Evolutionary conservation across 1,284 basidiomycete genomes (phyloP).

Genomic region (Tilletiopsis washingtonensis): DNA sequence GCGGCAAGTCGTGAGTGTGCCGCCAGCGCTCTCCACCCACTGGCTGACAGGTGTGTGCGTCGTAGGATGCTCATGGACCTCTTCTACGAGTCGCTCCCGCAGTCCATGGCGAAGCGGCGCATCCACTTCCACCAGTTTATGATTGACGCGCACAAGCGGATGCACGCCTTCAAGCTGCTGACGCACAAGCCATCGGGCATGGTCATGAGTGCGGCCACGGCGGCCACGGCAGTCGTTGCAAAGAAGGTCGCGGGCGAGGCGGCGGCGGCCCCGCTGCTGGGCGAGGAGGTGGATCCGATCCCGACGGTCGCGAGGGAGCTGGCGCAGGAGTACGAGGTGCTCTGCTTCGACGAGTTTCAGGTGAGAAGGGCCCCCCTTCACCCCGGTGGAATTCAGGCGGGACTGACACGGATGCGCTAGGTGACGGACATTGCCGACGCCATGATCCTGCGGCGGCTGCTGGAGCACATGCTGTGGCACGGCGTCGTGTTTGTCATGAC

Average conservation of each 20-base stretch:
- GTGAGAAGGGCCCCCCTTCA: background rate
- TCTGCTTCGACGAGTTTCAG: conserved; percentile 99
- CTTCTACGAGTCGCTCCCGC: conserved; percentile 79
- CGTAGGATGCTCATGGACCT: conserved; percentile 97
- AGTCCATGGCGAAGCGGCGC: conserved; percentile 66
- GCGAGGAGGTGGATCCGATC: conserved; percentile 65
- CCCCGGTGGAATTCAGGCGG: too few species aligned
- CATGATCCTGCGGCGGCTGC: conserved; percentile 85
- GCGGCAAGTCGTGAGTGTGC: conserved; percentile 55
- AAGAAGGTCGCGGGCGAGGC: background rate
- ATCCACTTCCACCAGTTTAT: conserved; percentile 89
- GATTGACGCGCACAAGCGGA: conserved; percentile 92
- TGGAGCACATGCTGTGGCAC: conserved; percentile 74
- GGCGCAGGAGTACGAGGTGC: conserved; percentile 59
- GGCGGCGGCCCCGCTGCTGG: conserved; percentile 8
- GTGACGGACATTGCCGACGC: conserved; percentile 98
- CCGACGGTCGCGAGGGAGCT: conserved; percentile 80
- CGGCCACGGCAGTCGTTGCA: conserved; percentile 1
- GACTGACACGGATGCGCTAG: conserved; percentile 48
- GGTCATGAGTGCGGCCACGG: conserved; percentile 25
- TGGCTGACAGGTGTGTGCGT: background rate
- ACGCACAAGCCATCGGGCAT: conserved; percentile 42
- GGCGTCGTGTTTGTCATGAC: conserved; percentile 94
- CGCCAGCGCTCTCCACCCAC: background rate
- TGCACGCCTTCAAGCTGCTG: conserved; percentile 58